These are phyloP conservation scores for Pistacia integerrima DNA, from an alignment of 345 rosid species.

Conservation along the genomic window DNA sequence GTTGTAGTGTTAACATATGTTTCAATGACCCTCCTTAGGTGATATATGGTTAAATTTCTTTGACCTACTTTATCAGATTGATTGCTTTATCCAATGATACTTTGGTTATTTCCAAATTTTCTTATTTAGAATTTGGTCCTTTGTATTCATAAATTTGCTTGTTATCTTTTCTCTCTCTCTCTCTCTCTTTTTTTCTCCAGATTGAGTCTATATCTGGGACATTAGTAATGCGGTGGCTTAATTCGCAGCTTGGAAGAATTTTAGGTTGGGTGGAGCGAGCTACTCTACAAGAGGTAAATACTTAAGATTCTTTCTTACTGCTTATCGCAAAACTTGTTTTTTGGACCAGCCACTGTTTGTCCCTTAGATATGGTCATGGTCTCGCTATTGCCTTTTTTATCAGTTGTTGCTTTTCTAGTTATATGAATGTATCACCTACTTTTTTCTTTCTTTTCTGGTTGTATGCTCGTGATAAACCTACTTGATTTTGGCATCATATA, in stretches of 20 bases:
- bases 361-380: background rate
- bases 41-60: background rate
- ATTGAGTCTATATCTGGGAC: constrained; percentile 92
- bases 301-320: background rate
- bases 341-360: background rate
- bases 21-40: background rate
- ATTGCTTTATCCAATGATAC: constrained; percentile 1
- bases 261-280: constrained; percentile 96
- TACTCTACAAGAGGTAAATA: constrained; percentile 82
- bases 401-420: background rate
- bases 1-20: constrained; percentile 1
- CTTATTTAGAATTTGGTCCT: constrained; percentile 18
- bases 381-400: background rate
- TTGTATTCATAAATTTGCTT: background rate
- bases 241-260: constrained; percentile 87
- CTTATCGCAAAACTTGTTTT: background rate
- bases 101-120: background rate
- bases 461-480: background rate
- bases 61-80: background rate
- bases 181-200: constrained; percentile 24
- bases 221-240: constrained; percentile 92
- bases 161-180: background rate
- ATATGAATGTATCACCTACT: background rate
- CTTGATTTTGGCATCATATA: background rate
- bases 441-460: background rate